A percentile compares a stretch with the other conserved stretches of the same genome.
Evolutionary conservation across 192 early-diverging fungal species (phyloP).

Genomic region (Pilaira anomala): DNA sequence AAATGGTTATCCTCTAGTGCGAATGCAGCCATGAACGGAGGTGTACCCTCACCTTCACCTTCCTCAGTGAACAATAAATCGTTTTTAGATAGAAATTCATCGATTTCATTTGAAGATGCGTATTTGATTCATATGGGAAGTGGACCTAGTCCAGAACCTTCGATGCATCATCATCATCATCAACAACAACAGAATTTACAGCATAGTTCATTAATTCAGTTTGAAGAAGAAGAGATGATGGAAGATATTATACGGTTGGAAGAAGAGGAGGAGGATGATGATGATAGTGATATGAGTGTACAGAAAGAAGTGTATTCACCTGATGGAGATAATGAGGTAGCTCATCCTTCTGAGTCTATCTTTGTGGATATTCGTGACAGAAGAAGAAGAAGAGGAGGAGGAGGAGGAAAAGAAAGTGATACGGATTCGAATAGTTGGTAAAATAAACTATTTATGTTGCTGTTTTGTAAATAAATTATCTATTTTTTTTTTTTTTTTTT

Average conservation of each 20-base stretch:
- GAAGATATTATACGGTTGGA: slow-evolving; percentile 13
- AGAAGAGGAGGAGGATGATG: slow-evolving; percentile 14
- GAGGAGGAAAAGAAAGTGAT: background rate
- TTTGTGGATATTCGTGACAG: slow-evolving; percentile 7
- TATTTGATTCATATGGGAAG: slow-evolving; percentile 46
- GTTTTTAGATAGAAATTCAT: slow-evolving; percentile 17
- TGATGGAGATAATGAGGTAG: slow-evolving; percentile 59
- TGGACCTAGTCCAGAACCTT: slow-evolving; percentile 12
- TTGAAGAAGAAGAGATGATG: slow-evolving; percentile 23
- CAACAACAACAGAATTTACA: background rate
- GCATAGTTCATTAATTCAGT: slow-evolving; percentile 32
- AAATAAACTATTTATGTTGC: no score
- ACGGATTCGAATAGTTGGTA: no score
- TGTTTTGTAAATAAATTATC: no score
- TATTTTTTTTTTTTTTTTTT: no score
- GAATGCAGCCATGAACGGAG: slow-evolving; percentile 10
- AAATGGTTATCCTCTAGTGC: slow-evolving; percentile 38
- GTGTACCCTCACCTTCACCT: background rate
- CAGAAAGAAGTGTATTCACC: slow-evolving; percentile 45
- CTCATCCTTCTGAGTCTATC: slow-evolving; percentile 35
- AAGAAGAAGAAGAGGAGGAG: background rate
- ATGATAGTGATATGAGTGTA: background rate
- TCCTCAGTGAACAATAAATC: slow-evolving; percentile 3
- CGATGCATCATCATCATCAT: background rate
- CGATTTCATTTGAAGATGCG: slow-evolving; percentile 60